Evolutionary conservation across 257 asterid genomes (phyloP), one percentile per base, ranked within the genome.

Genomic region (Fraxinus cuspidata): DNA sequence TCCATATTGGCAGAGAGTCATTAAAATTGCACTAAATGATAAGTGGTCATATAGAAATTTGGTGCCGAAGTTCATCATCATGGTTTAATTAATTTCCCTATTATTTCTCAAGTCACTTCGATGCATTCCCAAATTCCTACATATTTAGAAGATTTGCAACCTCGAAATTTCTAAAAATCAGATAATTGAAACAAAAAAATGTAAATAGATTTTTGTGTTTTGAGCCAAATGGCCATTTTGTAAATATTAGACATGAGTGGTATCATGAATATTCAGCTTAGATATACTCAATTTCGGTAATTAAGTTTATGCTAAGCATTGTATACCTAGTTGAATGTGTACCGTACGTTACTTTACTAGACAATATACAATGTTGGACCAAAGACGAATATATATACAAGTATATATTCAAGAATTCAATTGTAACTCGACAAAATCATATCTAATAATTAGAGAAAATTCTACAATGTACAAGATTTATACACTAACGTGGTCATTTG

Each of bases 11-110:
- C 83, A 82, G 72, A 79, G 68, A 60, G 72, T 76, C 86, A 84
- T 86, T 77, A 35, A 82, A 73, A 74, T 74, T 80, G 86, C 86
- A 84, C 87, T 86, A 86, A 81, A 84, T 84, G 85, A 74, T 72
- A 68, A 81, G 83, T 78, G 80, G 79, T 85, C 81, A 80, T 85
- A 60, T 79, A 71, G 23, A 85, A 88, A 56, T 88, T 88, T 80
- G 88, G 80, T 80, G 81, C 83, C 77, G 75, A 81, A 74, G 42
- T 80, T 88, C 84, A 44, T 83, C 80, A 84, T 88, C 88, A 82
- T 76, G 37, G 51, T 82, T 82, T 78, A 83, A 81, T 85, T 80
- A 71, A 76, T 6, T 53, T 60, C 23, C 25, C 16, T 66, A 74
- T 42, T 42, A 42, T 84, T 73, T 63, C 73, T 70, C 72, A 44